Conservation (phyloP, 169 alveolate species). For the Cardiosporidium cionae region DNA sequence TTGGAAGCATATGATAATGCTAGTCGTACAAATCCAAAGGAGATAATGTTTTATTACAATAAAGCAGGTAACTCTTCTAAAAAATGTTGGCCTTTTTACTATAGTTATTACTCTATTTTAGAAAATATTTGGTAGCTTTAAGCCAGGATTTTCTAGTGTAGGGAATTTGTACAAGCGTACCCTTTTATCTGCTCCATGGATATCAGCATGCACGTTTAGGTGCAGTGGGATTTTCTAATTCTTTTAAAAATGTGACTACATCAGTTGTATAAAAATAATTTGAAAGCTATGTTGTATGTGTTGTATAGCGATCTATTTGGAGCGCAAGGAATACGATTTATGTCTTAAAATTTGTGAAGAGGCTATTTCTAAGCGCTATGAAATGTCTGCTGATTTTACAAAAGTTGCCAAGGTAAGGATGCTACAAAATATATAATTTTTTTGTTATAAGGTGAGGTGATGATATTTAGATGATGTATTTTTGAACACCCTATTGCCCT, state of each 20-base stretch:
- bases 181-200: too few species aligned
- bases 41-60: conserved; percentile 70
- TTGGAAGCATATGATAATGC: conserved; percentile 85
- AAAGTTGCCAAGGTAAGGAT: conserved; percentile 68
- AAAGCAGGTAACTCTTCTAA: conserved; percentile 56
- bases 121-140: too few species aligned
- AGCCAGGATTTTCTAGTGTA: too few species aligned
- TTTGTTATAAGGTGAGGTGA: too few species aligned
- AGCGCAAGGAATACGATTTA: conserved; percentile 82
- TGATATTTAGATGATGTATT: too few species aligned
- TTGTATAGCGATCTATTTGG: conserved; percentile 85
- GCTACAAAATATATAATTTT: too few species aligned
- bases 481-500: too few species aligned
- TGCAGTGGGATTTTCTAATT: too few species aligned
- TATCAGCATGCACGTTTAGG: too few species aligned
- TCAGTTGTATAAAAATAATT: not conserved
- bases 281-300: not conserved
- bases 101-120: not conserved
- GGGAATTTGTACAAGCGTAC: too few species aligned
- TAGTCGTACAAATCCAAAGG: conserved; percentile 74
- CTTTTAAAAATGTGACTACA: too few species aligned
- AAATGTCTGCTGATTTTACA: conserved; percentile 73
- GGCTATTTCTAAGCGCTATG: conserved; percentile 86
- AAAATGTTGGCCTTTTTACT: not conserved
- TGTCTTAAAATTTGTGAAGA: conserved; percentile 80